These are phyloP conservation scores for Penicillium steckii DNA, from an alignment of 495 filamentous ascomycete species.

Conservation along the genomic window DNA sequence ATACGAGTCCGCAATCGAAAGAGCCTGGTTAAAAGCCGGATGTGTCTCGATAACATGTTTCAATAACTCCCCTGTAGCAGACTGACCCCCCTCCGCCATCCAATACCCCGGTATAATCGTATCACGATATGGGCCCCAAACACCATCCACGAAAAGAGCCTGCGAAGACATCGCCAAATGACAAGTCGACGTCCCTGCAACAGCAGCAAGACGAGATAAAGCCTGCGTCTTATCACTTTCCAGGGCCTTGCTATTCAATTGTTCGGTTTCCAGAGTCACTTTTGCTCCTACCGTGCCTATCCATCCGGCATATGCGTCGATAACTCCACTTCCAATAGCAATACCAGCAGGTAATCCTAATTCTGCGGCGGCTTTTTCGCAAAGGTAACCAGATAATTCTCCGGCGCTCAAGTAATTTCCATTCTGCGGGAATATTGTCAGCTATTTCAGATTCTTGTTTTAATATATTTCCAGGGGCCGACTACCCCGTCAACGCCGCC, in stretches of 20 bases:
- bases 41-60: constrained; percentile 94
- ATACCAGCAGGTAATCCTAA: constrained; percentile 86
- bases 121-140: constrained; percentile 96
- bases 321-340: constrained; percentile 92
- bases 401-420: constrained; percentile 87
- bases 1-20: constrained; percentile 70
- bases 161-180: constrained; percentile 93
- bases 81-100: constrained; percentile 97
- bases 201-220: constrained; percentile 91
- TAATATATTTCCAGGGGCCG: constrained; percentile 44
- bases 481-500: constrained; percentile 94
- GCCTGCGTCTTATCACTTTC: constrained; percentile 84
- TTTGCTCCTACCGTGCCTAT: constrained; percentile 98
- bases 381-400: constrained; percentile 81
- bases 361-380: constrained; percentile 76
- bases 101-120: constrained; percentile 87
- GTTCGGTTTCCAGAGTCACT: constrained; percentile 63
- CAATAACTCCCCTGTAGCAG: constrained; percentile 89
- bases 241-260: constrained; percentile 56
- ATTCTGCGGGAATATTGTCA: constrained; percentile 56
- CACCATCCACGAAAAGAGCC: constrained; percentile 86
- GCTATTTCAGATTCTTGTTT: background rate
- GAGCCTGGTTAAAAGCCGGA: constrained; percentile 75
- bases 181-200: constrained; percentile 95
- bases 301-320: constrained; percentile 98